These are phyloP conservation scores for Talaromyces pinophilus DNA, from an alignment of 2,329 filamentous ascomycete species.

Conservation along the genomic window DNA sequence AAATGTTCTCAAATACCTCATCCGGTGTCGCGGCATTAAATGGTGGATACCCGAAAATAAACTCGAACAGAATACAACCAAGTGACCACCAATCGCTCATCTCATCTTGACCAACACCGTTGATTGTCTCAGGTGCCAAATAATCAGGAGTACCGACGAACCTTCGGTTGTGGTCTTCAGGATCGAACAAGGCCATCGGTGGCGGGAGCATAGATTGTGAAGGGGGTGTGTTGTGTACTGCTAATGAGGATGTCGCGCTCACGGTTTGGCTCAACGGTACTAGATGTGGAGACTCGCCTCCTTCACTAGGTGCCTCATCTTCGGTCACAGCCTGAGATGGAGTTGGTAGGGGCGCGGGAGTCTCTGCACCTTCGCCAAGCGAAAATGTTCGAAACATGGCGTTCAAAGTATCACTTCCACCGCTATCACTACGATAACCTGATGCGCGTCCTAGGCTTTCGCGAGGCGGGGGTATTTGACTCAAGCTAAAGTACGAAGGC, in stretches of 20 bases:
- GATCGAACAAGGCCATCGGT: slow-evolving; percentile 91
- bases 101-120: slow-evolving; percentile 91
- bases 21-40: slow-evolving; percentile 91
- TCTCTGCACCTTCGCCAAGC: slow-evolving; percentile 62
- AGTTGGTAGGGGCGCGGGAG: slow-evolving; percentile 39
- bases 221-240: slow-evolving; percentile 46
- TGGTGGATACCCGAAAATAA: slow-evolving; percentile 87
- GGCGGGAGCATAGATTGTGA: slow-evolving; percentile 80
- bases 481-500: slow-evolving; percentile 85
- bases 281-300: slow-evolving; percentile 75
- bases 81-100: slow-evolving; percentile 99
- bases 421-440: slow-evolving; percentile 86
- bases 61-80: slow-evolving; percentile 98
- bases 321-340: slow-evolving; percentile 46
- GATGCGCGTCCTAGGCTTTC: slow-evolving; percentile 70
- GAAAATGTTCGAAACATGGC: slow-evolving; percentile 81
- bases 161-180: slow-evolving; percentile 84
- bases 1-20: slow-evolving; percentile 93
- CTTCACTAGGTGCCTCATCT: slow-evolving; percentile 71
- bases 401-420: slow-evolving; percentile 80
- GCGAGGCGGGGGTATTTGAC: slow-evolving; percentile 55
- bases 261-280: slow-evolving; percentile 63
- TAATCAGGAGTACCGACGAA: slow-evolving; percentile 98
- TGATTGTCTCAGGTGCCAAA: slow-evolving; percentile 93
- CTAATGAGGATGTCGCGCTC: slow-evolving; percentile 47